A percentile compares a stretch with the other conserved stretches of the same genome.
Conservation (phyloP, 2,329 filamentous ascomycete species). For the Helotiales sp. region DNA sequence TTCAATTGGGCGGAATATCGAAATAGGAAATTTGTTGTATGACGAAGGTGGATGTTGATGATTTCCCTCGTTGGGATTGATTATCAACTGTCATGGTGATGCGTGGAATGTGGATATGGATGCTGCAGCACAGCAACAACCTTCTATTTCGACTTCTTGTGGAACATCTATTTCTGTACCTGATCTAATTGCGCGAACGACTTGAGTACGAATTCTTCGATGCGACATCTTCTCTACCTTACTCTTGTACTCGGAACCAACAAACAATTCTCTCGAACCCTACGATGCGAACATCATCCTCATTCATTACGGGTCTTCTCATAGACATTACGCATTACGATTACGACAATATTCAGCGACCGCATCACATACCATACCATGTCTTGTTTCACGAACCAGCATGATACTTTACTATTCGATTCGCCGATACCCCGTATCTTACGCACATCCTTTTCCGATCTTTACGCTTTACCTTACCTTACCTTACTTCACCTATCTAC, state of each 20-base stretch:
- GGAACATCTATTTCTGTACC: background rate
- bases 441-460: slow-evolving; percentile 11
- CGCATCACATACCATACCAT: background rate
- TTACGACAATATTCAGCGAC: slow-evolving; percentile 6
- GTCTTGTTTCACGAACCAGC: background rate
- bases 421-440: slow-evolving; percentile 28
- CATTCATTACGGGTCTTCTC: slow-evolving; percentile 25
- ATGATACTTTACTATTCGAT: slow-evolving; percentile 7
- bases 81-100: slow-evolving; percentile 45
- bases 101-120: slow-evolving; percentile 32
- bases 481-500: background rate
- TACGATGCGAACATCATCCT: slow-evolving; percentile 26
- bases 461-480: background rate
- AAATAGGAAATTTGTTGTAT: slow-evolving; percentile 10
- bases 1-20: background rate
- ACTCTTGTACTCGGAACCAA: background rate
- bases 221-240: slow-evolving; percentile 7
- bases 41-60: background rate
- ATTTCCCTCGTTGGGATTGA: background rate
- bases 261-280: slow-evolving; percentile 9
- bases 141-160: background rate
- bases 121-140: background rate
- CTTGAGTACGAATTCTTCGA: slow-evolving; percentile 1
- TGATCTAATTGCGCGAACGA: background rate
- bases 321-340: slow-evolving; percentile 25